Evolutionary conservation across 2,329 filamentous ascomycete genomes (phyloP), one percentile per base, ranked within the genome.

Genomic region (Aspergillus pseudonomiae): DNA sequence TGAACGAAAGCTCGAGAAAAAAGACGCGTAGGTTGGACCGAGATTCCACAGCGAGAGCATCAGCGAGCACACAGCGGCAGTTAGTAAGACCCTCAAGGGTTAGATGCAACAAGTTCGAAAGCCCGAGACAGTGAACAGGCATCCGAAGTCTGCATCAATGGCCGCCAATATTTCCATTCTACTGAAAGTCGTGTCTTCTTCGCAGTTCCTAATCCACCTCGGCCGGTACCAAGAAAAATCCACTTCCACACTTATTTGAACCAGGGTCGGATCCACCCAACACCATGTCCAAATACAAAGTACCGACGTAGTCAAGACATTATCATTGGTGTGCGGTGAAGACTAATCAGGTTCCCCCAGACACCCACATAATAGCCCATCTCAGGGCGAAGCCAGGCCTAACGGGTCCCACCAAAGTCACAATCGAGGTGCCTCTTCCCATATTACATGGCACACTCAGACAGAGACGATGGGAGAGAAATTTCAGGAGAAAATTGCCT

Each of bases 41-140:
- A 64, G 70, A 68, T 63, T 65, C 68, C 62, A 69, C 62, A 69
- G 66, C 56, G 68, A 74, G 77, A 80, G 77, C 80, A 83, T 80
- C 84, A 88, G 85, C 85, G 84, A 88, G 85, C 85, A 82, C 83
- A 85, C 82, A 86, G 84, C 79, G 64, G 63, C 61, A 78, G 83
- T 71, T 69, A 85, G 80, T 80, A 78, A 50, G 28, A 34, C 48
- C 16, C 48, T 12, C 48, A 5, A 52, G 48, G 7, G 4, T 52
- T 26, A 7, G 66, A 63, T 69, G 64, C 45, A 58, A 65, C 24
- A 34, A 41, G 30, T 41, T 54, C 34, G 16, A 30, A 45, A 39
- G 45, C 46, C 14, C 32, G 48, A 39, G 21, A 24, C 26, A 32
- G 26, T 32, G 56, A 21, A 41, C 45, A 65, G 57, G 34, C 46